These are phyloP conservation scores for Thamnidium elegans DNA, from an alignment of 192 early-diverging fungal genomes.

Conservation along the genomic window DNA sequence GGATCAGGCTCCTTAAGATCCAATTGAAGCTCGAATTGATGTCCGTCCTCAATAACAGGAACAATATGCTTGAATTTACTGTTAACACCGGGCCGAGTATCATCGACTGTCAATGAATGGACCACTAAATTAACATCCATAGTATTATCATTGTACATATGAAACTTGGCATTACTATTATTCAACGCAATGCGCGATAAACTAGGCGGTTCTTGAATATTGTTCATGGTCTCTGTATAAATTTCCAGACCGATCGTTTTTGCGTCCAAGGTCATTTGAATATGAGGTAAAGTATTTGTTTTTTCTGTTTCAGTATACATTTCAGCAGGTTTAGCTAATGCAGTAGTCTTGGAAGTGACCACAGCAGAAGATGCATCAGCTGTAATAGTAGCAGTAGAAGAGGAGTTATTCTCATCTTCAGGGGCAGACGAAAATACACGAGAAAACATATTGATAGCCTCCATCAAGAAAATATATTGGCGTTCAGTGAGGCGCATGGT, in stretches of 20 bases:
- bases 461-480: slow-evolving; percentile 82
- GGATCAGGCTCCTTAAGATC: slow-evolving; percentile 40
- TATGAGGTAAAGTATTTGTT: neutral
- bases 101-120: slow-evolving; percentile 69
- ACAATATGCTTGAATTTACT: slow-evolving; percentile 87
- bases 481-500: slow-evolving; percentile 74
- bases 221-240: slow-evolving; percentile 54
- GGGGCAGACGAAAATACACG: slow-evolving; percentile 33
- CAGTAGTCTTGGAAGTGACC: too few species aligned
- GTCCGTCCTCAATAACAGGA: slow-evolving; percentile 54
- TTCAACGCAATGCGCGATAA: slow-evolving; percentile 51
- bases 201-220: slow-evolving; percentile 49
- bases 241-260: slow-evolving; percentile 81
- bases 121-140: slow-evolving; percentile 72
- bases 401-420: neutral
- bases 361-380: neutral
- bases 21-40: slow-evolving; percentile 59
- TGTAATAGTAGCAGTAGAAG: neutral
- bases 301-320: neutral
- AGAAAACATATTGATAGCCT: slow-evolving; percentile 54
- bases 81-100: slow-evolving; percentile 71
- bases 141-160: slow-evolving; percentile 54
- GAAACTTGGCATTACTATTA: slow-evolving; percentile 51
- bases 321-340: slow-evolving; percentile 12
- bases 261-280: slow-evolving; percentile 54